These are phyloP conservation scores for Fusarium pininemorale DNA, from an alignment of 2,329 filamentous ascomycete species.

Conservation along the genomic window DNA sequence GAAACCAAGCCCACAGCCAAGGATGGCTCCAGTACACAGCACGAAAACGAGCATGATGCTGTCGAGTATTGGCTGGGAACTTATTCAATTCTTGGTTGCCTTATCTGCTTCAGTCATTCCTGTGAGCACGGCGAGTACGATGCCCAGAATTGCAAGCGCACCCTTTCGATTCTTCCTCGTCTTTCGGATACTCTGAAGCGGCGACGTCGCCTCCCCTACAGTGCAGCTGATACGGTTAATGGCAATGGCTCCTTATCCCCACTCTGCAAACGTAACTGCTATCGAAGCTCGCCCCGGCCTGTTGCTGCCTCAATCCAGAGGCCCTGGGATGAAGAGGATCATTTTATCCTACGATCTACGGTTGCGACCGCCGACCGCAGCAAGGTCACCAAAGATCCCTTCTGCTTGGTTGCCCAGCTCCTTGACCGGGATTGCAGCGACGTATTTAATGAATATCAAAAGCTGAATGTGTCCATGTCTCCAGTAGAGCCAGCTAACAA, in stretches of 20 bases:
- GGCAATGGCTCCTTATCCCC: conserved; percentile 16
- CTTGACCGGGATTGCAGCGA: conserved; percentile 63
- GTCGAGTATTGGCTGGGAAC: conserved; percentile 62
- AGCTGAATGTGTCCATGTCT: conserved; percentile 40
- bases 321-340: conserved; percentile 61
- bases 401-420: conserved; percentile 61
- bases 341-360: conserved; percentile 57
- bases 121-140: conserved; percentile 71
- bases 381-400: conserved; percentile 51
- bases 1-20: conserved; percentile 64
- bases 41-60: conserved; percentile 50
- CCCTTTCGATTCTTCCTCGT: conserved; percentile 58
- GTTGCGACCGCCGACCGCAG: conserved; percentile 55
- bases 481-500: conserved; percentile 40
- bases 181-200: conserved; percentile 47
- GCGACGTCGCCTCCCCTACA: conserved; percentile 29
- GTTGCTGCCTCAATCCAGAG: conserved; percentile 6
- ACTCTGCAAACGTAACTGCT: conserved; percentile 56
- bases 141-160: conserved; percentile 61
- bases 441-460: conserved; percentile 50
- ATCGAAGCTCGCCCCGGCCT: conserved; percentile 41
- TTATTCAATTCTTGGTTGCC: conserved; percentile 64
- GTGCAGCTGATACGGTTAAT: conserved; percentile 16
- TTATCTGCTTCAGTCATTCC: conserved; percentile 68
- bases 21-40: conserved; percentile 48